A percentile compares a stretch with the other conserved stretches of the same genome.
These are phyloP conservation scores for Candida piceae DNA, from an alignment of 805 yeast genomes.

Conservation along the genomic window DNA sequence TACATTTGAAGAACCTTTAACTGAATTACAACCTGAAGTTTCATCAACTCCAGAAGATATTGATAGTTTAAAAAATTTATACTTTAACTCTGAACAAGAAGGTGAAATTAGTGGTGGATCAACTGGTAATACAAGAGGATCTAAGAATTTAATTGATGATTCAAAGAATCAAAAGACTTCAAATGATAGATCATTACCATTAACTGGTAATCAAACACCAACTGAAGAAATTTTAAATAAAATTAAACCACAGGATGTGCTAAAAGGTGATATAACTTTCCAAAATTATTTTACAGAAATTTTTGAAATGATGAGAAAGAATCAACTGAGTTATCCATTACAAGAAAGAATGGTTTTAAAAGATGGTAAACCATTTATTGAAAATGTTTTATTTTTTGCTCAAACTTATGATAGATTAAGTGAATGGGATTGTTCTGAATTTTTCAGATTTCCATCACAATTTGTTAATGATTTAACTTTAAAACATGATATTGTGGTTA, in stretches of 20 bases:
- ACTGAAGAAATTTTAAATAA: slow-evolving; percentile 23
- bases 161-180: slow-evolving; percentile 20
- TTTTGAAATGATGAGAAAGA: slow-evolving; percentile 26
- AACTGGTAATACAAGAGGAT: slow-evolving; percentile 24
- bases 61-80: slow-evolving; percentile 19
- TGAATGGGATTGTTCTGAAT: slow-evolving; percentile 23
- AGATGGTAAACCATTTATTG: slow-evolving; percentile 30
- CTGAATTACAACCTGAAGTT: slow-evolving; percentile 5
- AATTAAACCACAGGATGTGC: slow-evolving; percentile 25
- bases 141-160: slow-evolving; percentile 15
- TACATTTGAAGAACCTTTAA: too few relatives aligned
- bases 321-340: slow-evolving; percentile 28
- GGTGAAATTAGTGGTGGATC: slow-evolving; percentile 24
- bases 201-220: slow-evolving; percentile 23
- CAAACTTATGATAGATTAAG: slow-evolving; percentile 23
- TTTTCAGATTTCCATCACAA: slow-evolving; percentile 27
- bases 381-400: slow-evolving; percentile 26
- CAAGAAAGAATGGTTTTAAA: slow-evolving; percentile 26
- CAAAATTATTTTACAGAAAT: slow-evolving; percentile 29
- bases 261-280: slow-evolving; percentile 29
- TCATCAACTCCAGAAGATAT: slow-evolving; percentile 16
- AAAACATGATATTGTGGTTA: slow-evolving; percentile 29
- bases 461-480: slow-evolving; percentile 29
- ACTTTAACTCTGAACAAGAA: slow-evolving; percentile 15
- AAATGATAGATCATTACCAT: slow-evolving; percentile 27